Conservation (phyloP, 2,329 filamentous ascomycete species). For the Beauveria rudraprayagi region DNA sequence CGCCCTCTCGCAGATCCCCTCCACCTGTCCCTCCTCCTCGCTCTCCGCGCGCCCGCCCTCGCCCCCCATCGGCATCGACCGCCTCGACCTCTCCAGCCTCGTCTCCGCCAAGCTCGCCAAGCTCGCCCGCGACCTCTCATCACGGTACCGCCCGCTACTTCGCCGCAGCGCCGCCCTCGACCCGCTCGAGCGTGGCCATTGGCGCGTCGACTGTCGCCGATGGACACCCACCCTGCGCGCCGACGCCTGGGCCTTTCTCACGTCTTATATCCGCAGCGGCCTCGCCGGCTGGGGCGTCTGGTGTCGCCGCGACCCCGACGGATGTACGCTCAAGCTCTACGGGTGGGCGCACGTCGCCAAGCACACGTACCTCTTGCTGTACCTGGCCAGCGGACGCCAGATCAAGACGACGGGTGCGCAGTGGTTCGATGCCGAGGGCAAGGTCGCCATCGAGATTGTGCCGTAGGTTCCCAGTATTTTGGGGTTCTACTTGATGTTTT, state of each 20-base stretch:
- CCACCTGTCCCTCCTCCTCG: conserved; percentile 8
- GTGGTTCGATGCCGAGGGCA: conserved; percentile 60
- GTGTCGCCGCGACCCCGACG: conserved; percentile 38
- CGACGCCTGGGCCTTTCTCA: conserved; percentile 54
- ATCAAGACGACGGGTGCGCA: conserved; percentile 48
- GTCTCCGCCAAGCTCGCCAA: conserved; percentile 49
- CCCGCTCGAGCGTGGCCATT: conserved; percentile 67
- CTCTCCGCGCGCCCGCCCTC: conserved; percentile 47
- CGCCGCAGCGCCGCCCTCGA: conserved; percentile 25
- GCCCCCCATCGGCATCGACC: conserved; percentile 39
- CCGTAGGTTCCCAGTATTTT: conserved; percentile 10
- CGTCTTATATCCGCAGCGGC: conserved; percentile 50
- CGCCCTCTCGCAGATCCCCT: conserved; percentile 15
- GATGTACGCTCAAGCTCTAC: conserved; percentile 51
- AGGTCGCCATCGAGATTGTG: conserved; percentile 37
- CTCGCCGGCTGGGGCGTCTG: conserved; percentile 61
- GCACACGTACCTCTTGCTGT: conserved; percentile 69
- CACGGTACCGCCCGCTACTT: conserved; percentile 42
- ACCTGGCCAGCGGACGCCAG: conserved; percentile 58
- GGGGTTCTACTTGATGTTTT: background rate
- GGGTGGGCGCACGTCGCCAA: conserved; percentile 69
- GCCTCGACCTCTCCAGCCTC: conserved; percentile 41
- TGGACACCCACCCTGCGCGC: conserved; percentile 45
- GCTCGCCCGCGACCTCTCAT: conserved; percentile 40
- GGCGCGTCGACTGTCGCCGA: conserved; percentile 52